Evolutionary conservation across 2,329 filamentous ascomycete genomes (phyloP).

Genomic region (Uncinocarpus reesii): DNA sequence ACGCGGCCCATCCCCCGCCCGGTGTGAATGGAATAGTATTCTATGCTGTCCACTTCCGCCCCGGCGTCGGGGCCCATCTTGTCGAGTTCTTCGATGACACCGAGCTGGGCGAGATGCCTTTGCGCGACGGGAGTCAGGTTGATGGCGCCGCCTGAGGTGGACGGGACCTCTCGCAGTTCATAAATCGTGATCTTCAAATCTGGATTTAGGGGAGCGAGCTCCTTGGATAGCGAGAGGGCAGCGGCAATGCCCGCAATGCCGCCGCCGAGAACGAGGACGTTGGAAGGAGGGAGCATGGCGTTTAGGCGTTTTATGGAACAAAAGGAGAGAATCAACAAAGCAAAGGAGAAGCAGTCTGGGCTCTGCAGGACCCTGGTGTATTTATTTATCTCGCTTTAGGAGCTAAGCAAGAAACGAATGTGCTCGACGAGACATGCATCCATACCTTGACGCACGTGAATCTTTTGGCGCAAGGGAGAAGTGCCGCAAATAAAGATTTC

Average conservation of each 20-base stretch:
- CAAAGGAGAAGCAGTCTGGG: not conserved
- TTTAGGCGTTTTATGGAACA: too few relatives aligned
- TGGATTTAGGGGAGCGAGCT: constrained; percentile 15
- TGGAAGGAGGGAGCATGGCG: constrained; percentile 12
- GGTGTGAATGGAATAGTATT: constrained; percentile 34
- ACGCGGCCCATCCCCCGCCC: constrained; percentile 31
- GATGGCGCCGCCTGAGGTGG: constrained; percentile 38
- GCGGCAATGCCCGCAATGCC: constrained; percentile 20
- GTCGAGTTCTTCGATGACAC: constrained; percentile 31
- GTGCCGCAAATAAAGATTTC: too few relatives aligned
- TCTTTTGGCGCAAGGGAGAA: too few relatives aligned
- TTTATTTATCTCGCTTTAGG: not conserved
- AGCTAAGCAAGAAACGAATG: too few relatives aligned
- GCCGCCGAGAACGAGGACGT: constrained; percentile 18
- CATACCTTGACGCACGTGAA: too few relatives aligned
- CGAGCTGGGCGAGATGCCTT: constrained; percentile 35
- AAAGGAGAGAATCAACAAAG: not conserved
- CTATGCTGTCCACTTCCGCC: constrained; percentile 32
- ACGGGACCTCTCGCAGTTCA: constrained; percentile 33
- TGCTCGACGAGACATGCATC: too few relatives aligned
- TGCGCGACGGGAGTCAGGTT: constrained; percentile 38
- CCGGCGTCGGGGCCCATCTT: constrained; percentile 32
- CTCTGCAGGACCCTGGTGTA: not conserved
- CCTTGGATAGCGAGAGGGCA: constrained; percentile 18
- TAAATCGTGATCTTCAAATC: constrained; percentile 28